These are phyloP conservation scores for Ramularia endophylla DNA, from an alignment of 2,329 filamentous ascomycete species.

Conservation along the genomic window DNA sequence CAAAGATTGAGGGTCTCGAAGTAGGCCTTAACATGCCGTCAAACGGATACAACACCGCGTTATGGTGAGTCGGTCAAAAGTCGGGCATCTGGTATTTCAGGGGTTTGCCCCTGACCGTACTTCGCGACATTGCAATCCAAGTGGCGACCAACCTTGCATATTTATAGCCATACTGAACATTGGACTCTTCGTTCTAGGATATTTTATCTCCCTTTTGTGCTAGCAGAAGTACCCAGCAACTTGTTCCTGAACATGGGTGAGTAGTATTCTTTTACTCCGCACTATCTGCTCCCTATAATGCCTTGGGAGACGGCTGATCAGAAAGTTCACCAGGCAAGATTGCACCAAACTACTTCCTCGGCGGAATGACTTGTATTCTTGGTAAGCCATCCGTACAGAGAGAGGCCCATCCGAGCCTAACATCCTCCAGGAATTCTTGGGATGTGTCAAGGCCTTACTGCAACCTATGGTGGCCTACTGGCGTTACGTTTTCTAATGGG, in stretches of 20 bases:
- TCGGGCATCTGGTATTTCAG: no score
- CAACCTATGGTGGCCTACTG: slow-evolving; percentile 1
- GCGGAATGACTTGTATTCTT: slow-evolving; percentile 10
- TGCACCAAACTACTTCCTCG: slow-evolving; percentile 8
- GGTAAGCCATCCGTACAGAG: background rate
- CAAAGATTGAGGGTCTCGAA: slow-evolving; percentile 8
- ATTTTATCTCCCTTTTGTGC: slow-evolving; percentile 8
- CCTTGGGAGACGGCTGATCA: no score
- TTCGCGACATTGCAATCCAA: no score
- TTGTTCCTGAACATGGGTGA: slow-evolving; percentile 4
- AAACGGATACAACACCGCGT: slow-evolving; percentile 8
- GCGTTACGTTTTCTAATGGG: slow-evolving; percentile 4
- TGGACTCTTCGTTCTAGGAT: no score
- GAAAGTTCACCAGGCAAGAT: slow-evolving; percentile 1
- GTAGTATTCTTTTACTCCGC: no score
- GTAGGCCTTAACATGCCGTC: slow-evolving; percentile 6
- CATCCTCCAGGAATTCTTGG: slow-evolving; percentile 2
- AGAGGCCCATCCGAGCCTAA: no score
- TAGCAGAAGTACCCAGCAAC: slow-evolving; percentile 9
- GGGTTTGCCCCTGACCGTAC: no score
- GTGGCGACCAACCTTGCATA: no score
- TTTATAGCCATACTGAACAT: no score
- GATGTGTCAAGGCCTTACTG: slow-evolving; percentile 9
- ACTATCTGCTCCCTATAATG: no score
- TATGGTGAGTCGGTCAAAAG: slow-evolving; percentile 5